Conservation (phyloP, 768 basidiomycete species). For the Calocybe cyanea region DNA sequence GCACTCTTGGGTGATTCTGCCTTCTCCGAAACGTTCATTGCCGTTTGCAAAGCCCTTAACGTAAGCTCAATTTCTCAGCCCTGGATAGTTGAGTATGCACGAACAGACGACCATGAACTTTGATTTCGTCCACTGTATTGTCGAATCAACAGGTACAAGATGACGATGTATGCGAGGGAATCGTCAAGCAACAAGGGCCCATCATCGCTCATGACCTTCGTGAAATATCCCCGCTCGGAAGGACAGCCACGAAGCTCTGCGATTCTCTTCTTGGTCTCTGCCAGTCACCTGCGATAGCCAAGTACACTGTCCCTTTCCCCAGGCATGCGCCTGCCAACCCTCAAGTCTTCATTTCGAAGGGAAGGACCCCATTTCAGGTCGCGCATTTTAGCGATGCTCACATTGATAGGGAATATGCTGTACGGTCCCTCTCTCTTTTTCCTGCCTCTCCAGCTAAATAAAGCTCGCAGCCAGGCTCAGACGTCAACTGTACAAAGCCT, state of each 20-base stretch:
- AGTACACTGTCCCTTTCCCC: conserved; percentile 42
- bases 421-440: conserved; percentile 20
- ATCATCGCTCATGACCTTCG: conserved; percentile 56
- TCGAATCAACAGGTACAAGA: conserved; percentile 39
- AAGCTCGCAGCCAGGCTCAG: conserved; percentile 45
- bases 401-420: conserved; percentile 53
- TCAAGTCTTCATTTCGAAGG: conserved; percentile 29
- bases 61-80: conserved; percentile 24
- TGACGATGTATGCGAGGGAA: conserved; percentile 55
- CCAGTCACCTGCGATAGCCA: conserved; percentile 41
- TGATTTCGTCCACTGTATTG: background rate
- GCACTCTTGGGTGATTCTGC: conserved; percentile 45
- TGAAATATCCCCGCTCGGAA: conserved; percentile 39
- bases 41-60: conserved; percentile 39
- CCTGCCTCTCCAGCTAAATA: background rate
- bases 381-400: conserved; percentile 64
- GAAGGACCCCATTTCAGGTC: conserved; percentile 47
- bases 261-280: conserved; percentile 53
- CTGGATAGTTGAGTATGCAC: too few species aligned
- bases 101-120: too few species aligned
- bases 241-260: conserved; percentile 53
- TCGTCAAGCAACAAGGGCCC: conserved; percentile 47
- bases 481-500: conserved; percentile 56
- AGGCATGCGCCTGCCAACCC: conserved; percentile 34
- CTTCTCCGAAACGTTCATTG: conserved; percentile 39